phyloP scores from a whole-genome alignment of 768 basidiomycete genomes.

The Rubroboletus satanas region DNA sequence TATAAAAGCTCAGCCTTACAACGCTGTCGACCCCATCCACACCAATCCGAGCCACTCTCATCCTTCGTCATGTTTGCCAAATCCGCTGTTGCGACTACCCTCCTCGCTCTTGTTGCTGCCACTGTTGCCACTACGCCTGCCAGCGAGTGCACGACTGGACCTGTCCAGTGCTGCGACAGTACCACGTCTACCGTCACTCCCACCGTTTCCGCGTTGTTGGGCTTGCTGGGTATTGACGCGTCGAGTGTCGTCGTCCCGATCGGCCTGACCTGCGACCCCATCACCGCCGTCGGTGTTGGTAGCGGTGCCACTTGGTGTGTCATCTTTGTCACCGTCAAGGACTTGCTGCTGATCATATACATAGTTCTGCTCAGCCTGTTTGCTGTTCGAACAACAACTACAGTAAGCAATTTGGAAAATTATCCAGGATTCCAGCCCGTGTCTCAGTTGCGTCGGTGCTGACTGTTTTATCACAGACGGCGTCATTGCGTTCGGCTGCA shows the following conservation, averaged over 20 bases:
- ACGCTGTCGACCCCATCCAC: background rate
- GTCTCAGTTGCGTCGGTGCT: background rate
- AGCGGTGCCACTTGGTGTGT: constrained; percentile 1
- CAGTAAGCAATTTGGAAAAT: constrained; percentile 1
- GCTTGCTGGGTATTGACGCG: background rate
- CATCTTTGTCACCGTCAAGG: background rate
- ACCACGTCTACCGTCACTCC: background rate
- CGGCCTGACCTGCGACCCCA: background rate
- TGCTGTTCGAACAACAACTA: background rate
- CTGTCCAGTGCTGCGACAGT: background rate
- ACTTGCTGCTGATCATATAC: background rate
- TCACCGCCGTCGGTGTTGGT: background rate
- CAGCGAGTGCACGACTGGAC: background rate
- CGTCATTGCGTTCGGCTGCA: background rate
- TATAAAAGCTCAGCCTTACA: background rate
- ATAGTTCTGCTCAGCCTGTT: background rate
- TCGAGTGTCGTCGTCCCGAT: background rate
- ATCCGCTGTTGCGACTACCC: background rate
- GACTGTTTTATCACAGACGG: background rate
- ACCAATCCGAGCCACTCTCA: background rate
- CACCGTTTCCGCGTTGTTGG: background rate
- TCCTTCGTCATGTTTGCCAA: constrained; percentile 1
- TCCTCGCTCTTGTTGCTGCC: constrained; percentile 1
- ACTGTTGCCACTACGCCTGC: background rate
- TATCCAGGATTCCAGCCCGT: too few species aligned